Evolutionary conservation across 495 filamentous ascomycete genomes (phyloP), one percentile per base, ranked within the genome.

Genomic region (Lasiosphaeria ovina): DNA sequence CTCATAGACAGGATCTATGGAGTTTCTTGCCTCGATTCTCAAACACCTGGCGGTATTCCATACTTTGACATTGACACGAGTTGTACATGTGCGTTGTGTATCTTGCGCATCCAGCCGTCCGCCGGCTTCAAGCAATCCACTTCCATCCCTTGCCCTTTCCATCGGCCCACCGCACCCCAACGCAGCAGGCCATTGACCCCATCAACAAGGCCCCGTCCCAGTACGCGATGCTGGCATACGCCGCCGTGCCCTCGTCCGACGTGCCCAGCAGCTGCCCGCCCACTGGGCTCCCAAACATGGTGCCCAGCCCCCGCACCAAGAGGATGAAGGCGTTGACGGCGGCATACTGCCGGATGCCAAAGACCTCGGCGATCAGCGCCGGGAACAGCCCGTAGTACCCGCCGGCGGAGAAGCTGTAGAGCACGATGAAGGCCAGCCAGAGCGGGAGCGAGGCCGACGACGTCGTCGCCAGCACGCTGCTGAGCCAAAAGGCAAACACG

Each of bases 321-420:
- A 83, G 79, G 33, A 86, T 73, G 33, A 83, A 83, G 0, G 81
- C 80, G 61, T 84, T 86, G 1, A 86, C 82, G 2, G 80, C 80
- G 0, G 82, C 82, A 60, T 83, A 86, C 24, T 80, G 77, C 58
- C 80, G 76, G 12, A 84, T 81, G 2, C 82, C 81, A 62, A 85
- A 86, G 9, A 86, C 74, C 59, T 86, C 83, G 36, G 79, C 78
- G 51, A 83, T 72, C 8, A 80, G 77, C 32, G 76, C 77, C 4
- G 77, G 76, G 53, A 81, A 77, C 45, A 79, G 62, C 16, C 69
- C 74, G 58, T 78, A 77, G 53, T 80, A 81, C 6, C 74, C 81
- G 14, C 77, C 76, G n/a, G 74, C 76, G 31, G 81, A 79, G 42
- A 77, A 63, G n/a, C 80, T 81, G 62, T 85, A 85, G 0, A 80